Base-by-base conservation (phyloP, 2,329 filamentous ascomycete genomes). In the Erysiphe pulchra region DNA sequence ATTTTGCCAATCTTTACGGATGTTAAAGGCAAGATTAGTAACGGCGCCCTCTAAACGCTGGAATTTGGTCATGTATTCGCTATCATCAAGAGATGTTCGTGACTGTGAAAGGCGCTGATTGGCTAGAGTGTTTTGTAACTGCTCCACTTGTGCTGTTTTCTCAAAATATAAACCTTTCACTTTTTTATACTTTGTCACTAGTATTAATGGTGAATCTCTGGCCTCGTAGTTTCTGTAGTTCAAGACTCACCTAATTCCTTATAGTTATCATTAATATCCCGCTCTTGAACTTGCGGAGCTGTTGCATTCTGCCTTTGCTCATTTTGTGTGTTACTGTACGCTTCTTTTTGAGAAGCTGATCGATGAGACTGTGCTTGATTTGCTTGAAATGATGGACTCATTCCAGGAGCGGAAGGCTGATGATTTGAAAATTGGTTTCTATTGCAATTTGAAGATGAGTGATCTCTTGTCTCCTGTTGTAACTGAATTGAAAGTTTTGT, bases 101-200 rank as follows among this genome's bases (percentile, higher is more conserved):
- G 87, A 95, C 58, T 92, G 80, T 2, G 90, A 90, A 60, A 98
- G 77, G 48, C 87, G 79, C 62, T 95, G 90, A 61, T 93, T 90
- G 47, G 90, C 90, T 45, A 98, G 73, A n/a, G 85, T 90, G 60
- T 98, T 95, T 60, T 98, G 90, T 16, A 98, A 70, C 55, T 90
- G 80, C 60, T 94, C 87, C 20, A 95, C 81, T 61, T 94, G 86
- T 16, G 76, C 70, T 52, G 78, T 80, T 54, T 92, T 79, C 51
- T 95, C 90, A 60, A 95, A 95, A 60, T 94, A 98, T 55, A 94
- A 81, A 47, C 85, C 77, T 66, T 98, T 98, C 47, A 98, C 87
- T 59, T 94, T 93, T 60, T 92, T 92, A 60, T 98, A 98, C 65
- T 98, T 98, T 53, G 75, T 75, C 57, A 90, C 86, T 93, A 51